Evolutionary conservation across 139 green algal genomes (phyloP).

Genomic region (Chlamydomonas eustigma): DNA sequence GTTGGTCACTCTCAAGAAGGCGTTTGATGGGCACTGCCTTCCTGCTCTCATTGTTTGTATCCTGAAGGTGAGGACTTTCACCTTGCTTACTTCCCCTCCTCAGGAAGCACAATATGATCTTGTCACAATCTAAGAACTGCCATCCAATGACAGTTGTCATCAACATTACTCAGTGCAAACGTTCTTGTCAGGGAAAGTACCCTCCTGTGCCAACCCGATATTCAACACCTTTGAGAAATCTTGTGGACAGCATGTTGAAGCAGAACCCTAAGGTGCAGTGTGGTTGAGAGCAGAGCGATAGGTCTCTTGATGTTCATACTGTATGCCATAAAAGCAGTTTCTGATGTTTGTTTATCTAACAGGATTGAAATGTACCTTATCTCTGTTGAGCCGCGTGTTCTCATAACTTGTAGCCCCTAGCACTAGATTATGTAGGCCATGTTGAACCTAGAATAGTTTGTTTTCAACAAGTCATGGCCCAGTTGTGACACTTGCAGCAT

Average conservation of each 20-base stretch:
- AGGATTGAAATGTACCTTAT: no score
- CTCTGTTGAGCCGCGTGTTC: no score
- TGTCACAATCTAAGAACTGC: not conserved
- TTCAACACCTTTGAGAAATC: constrained; percentile 27
- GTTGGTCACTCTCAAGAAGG: constrained; percentile 48
- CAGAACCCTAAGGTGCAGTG: constrained; percentile 46
- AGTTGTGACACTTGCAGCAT: no score
- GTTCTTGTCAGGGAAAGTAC: constrained; percentile 40
- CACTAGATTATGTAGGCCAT: no score
- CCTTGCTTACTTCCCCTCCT: not conserved
- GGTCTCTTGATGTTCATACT: no score
- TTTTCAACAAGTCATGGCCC: no score
- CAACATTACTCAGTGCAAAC: not conserved
- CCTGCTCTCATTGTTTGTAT: constrained; percentile 51
- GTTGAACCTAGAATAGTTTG: no score
- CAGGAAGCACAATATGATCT: not conserved
- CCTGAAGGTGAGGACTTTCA: constrained; percentile 11
- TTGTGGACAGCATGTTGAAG: constrained; percentile 57
- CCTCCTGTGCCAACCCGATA: constrained; percentile 52
- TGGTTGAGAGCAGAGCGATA: not conserved
- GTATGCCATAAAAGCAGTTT: no score
- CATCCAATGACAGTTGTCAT: not conserved
- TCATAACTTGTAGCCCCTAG: no score
- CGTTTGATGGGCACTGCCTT: constrained; percentile 53
- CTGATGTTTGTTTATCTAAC: no score